phyloP scores from a whole-genome alignment of 192 early-diverging fungal genomes.

The Coemansia sp. region DNA sequence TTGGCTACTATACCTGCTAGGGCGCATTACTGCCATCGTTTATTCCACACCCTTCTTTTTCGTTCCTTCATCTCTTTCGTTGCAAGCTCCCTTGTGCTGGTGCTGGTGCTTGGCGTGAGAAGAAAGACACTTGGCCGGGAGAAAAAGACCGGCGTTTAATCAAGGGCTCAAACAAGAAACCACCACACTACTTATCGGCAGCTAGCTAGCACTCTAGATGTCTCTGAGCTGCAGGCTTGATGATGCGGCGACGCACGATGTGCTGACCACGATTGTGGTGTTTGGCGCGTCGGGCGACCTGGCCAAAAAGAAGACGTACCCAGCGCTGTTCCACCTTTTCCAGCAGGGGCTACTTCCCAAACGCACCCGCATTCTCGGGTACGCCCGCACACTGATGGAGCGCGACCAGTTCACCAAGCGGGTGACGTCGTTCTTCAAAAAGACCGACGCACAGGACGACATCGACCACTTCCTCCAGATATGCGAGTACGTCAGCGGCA shows the following conservation, averaged over 20 bases:
- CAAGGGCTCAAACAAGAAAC: too few relatives aligned
- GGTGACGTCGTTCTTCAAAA: slow-evolving; percentile 64
- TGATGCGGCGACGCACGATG: slow-evolving; percentile 50
- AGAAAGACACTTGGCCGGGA: not conserved
- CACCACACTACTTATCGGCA: too few relatives aligned
- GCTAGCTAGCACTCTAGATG: slow-evolving; percentile 15
- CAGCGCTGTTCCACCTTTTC: slow-evolving; percentile 93
- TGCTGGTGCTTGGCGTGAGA: slow-evolving; percentile 4
- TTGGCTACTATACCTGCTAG: slow-evolving; percentile 4
- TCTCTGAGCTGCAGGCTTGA: slow-evolving; percentile 51
- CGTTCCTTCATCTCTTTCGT: not conserved
- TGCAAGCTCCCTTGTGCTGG: slow-evolving; percentile 3
- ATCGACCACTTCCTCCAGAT: slow-evolving; percentile 65
- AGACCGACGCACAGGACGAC: slow-evolving; percentile 16
- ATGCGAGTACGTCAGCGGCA: slow-evolving; percentile 80
- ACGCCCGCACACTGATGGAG: slow-evolving; percentile 82
- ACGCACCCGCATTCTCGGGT: slow-evolving; percentile 82
- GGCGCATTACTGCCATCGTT: not conserved
- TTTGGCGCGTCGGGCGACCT: slow-evolving; percentile 93
- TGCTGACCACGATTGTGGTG: slow-evolving; percentile 63
- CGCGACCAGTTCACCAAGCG: slow-evolving; percentile 69
- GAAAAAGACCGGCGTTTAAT: too few relatives aligned
- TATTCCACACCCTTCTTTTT: not conserved
- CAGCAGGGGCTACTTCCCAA: slow-evolving; percentile 77
- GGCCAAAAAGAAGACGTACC: slow-evolving; percentile 98